A percentile compares a stretch with the other conserved stretches of the same genome.
Conservation (phyloP, 108 stramenopile genomes). For the Thalassiosira profunda region DNA sequence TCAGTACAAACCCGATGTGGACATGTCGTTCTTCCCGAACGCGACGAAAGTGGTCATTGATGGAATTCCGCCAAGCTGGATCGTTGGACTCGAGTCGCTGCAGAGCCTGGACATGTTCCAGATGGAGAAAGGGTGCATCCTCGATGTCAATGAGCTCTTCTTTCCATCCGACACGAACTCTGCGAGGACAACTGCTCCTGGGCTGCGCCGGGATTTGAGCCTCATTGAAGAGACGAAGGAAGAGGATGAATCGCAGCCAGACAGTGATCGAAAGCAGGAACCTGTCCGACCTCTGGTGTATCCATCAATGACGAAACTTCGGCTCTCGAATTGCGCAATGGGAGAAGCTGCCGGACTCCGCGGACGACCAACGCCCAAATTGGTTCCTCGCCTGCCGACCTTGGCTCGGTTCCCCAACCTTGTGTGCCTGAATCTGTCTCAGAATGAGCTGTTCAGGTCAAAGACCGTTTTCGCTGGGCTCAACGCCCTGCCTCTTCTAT, state of each 20-base stretch:
- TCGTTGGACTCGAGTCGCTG: conserved; percentile 53
- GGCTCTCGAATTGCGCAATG: conserved; percentile 61
- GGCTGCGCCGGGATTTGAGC: background rate
- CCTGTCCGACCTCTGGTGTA: conserved; percentile 27
- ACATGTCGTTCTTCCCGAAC: conserved; percentile 72
- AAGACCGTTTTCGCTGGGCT: conserved; percentile 64
- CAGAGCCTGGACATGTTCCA: conserved; percentile 64
- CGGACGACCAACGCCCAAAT: conserved; percentile 12
- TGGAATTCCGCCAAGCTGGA: conserved; percentile 70
- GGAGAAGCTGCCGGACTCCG: conserved; percentile 61
- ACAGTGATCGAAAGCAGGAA: background rate
- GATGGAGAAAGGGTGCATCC: conserved; percentile 61
- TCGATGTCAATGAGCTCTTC: conserved; percentile 53
- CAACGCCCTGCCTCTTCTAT: conserved; percentile 45
- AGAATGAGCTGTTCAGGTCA: conserved; percentile 68
- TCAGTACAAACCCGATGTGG: conserved; percentile 53
- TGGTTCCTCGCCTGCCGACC: conserved; percentile 26
- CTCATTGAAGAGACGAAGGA: conserved; percentile 2
- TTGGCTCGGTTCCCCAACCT: conserved; percentile 57
- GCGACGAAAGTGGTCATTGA: conserved; percentile 70
- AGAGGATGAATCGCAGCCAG: background rate
- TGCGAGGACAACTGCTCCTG: background rate
- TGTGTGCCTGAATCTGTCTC: conserved; percentile 62
- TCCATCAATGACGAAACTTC: conserved; percentile 56
- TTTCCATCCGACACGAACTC: conserved; percentile 18